Base-by-base conservation (phyloP, 2,329 filamentous ascomycete genomes). In the Parasarocladium wereldwijsianum region DNA sequence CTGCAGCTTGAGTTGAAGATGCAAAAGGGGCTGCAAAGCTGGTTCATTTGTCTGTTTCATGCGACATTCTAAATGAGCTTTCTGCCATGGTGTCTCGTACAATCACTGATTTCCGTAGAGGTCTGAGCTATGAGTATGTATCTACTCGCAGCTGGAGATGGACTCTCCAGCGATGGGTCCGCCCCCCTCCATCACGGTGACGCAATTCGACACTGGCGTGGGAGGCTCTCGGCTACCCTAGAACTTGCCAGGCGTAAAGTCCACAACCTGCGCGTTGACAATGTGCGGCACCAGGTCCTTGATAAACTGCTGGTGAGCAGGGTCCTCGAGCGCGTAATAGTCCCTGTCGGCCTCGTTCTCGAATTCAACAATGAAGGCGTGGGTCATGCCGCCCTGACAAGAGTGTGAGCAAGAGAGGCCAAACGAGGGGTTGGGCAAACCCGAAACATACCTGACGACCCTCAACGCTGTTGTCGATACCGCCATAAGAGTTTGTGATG, bases 331-430 rank as follows among this genome's bases (percentile, higher is more conserved):
- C 5, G 76, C 46, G 44, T 81, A 82, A 41, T 80, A 81, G 33
- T 70, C 61, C 31, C 74, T 57, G 44, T 83, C 76, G 37, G 66
- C 62, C 20, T 58, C 57, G 23, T 44, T 73, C 9, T 65, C 61
- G 35, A 82, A 82, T 40, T 79, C 66, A 19, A 66, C 60, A 2
- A 82, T 62, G 38, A 82, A 81, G 0, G 60, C 71, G 44, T 83
- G 76, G 2, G 70, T 71, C 29, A 74, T 67, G 1, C 64, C 73
- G 29, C 61, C 58, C 72, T 68, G 36, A 24, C 9, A 15, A 14
- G 8, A 10, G 9, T 3, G 30, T 26, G n/a, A 32, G 30, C 11
- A 22, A 22, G 20, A 22, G 20, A 22, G 20, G 20, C 8, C 8
- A n/a, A 22, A n/a, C 8, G 20, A 22, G 20, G n/a, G 20, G 20